Conservation (phyloP, 495 filamentous ascomycete genomes). For the Cercophora newfieldiana region DNA sequence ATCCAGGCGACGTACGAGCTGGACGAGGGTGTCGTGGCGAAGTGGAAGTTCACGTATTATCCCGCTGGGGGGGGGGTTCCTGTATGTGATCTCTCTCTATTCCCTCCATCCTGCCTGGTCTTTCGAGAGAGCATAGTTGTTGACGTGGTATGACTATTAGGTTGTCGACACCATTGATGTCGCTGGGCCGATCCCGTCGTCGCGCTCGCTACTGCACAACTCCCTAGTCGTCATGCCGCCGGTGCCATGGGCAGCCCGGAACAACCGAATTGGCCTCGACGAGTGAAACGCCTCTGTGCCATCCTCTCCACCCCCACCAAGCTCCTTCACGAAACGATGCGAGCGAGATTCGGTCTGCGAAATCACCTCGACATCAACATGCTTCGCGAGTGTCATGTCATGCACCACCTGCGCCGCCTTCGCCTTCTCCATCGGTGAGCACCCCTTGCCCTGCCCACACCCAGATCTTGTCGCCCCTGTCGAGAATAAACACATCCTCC, state of each 20-base stretch:
- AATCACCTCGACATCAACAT: conserved; percentile 61
- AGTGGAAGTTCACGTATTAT: too few species aligned
- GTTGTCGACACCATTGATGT: too few species aligned
- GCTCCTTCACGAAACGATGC: conserved; percentile 51
- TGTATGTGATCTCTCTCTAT: too few species aligned
- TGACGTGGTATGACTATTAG: too few species aligned
- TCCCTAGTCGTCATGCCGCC: too few species aligned
- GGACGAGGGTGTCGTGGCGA: too few species aligned
- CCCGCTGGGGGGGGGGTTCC: too few species aligned
- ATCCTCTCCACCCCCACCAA: conserved; percentile 54
- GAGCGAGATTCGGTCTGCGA: conserved; percentile 57
- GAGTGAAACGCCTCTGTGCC: conserved; percentile 36
- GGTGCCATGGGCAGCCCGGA: conserved; percentile 23
- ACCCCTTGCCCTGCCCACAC: conserved; percentile 65
- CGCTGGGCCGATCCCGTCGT: too few species aligned
- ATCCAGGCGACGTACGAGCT: too few species aligned
- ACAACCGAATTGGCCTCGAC: conserved; percentile 39
- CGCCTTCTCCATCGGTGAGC: conserved; percentile 64
- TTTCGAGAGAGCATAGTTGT: too few species aligned
- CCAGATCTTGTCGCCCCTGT: conserved; percentile 61
- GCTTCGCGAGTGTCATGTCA: conserved; percentile 61
- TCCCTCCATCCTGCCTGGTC: too few species aligned
- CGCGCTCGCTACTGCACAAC: too few species aligned
- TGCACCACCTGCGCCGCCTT: conserved; percentile 64
- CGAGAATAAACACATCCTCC: conserved; percentile 61